A percentile compares a stretch with the other conserved stretches of the same genome.
These are phyloP conservation scores for Tetrapisispora nanseiensis DNA, from an alignment of 805 yeast species.

Conservation along the genomic window DNA sequence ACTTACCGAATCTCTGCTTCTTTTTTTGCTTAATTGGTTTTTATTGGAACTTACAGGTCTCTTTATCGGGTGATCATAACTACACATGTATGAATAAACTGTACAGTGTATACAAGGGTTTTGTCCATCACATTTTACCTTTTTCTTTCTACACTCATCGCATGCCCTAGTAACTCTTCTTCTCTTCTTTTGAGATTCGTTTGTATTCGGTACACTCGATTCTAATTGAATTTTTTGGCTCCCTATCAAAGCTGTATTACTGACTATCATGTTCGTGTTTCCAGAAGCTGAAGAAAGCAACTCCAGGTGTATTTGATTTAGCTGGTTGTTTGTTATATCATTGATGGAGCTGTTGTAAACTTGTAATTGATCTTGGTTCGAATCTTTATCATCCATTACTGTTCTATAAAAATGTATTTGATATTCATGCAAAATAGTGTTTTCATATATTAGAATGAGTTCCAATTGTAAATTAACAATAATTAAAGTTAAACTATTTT, in stretches of 20 bases:
- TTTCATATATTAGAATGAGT: too few relatives aligned
- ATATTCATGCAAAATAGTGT: too few relatives aligned
- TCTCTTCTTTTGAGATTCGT: conserved; percentile 15
- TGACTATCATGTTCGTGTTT: background rate
- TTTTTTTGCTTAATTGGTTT: background rate
- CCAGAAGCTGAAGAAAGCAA: background rate
- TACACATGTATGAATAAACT: conserved; percentile 75
- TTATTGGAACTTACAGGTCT: conserved; percentile 5
- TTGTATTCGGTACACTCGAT: background rate
- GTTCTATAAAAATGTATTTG: background rate
- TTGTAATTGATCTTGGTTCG: background rate
- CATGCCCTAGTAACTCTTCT: conserved; percentile 38
- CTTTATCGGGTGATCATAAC: conserved; percentile 67
- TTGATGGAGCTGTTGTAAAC: too few relatives aligned
- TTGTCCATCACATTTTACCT: conserved; percentile 76
- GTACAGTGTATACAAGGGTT: conserved; percentile 84
- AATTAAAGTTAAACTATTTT: too few relatives aligned
- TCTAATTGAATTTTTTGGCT: background rate
- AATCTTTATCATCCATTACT: background rate
- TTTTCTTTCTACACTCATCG: conserved; percentile 51
- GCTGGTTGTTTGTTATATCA: background rate
- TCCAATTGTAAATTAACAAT: too few relatives aligned
- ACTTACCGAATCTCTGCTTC: background rate
- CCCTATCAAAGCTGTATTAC: background rate
- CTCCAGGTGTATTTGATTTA: background rate